phyloP scores from a whole-genome alignment of 2,329 filamentous ascomycete genomes.

The Ceratocystis harringtonii region DNA sequence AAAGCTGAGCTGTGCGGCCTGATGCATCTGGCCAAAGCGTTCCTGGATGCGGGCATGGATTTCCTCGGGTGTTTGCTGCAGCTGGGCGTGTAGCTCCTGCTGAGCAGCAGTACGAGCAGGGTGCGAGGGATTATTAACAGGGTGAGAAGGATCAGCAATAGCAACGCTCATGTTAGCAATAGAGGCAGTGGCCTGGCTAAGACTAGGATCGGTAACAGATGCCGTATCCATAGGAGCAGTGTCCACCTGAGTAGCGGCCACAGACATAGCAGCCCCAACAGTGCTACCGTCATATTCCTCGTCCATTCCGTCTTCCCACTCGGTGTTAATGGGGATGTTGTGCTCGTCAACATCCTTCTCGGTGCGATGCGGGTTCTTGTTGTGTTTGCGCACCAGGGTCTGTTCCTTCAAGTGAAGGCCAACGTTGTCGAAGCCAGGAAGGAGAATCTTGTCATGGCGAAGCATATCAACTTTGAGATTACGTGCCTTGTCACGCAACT shows the following conservation, averaged over 20 bases:
- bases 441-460: conserved; percentile 30
- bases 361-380: conserved; percentile 35
- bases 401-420: conserved; percentile 37
- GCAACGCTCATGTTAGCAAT: conserved; percentile 8
- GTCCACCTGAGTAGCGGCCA: not conserved
- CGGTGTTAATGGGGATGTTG: conserved; percentile 28
- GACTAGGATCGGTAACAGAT: conserved; percentile 13
- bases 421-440: conserved; percentile 36
- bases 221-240: conserved; percentile 9
- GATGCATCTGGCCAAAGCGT: conserved; percentile 14
- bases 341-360: conserved; percentile 32
- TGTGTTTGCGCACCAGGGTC: conserved; percentile 26
- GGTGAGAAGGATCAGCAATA: conserved; percentile 8
- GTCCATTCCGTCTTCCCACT: conserved; percentile 16
- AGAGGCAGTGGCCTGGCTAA: conserved; percentile 10
- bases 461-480: conserved; percentile 40
- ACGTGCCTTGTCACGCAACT: conserved; percentile 43
- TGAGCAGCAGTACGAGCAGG: conserved; percentile 8
- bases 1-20: conserved; percentile 8
- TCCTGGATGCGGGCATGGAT: conserved; percentile 14
- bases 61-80: conserved; percentile 10
- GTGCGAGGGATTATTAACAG: conserved; percentile 5
- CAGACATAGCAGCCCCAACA: not conserved
- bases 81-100: conserved; percentile 10
- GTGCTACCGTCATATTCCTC: conserved; percentile 13